phyloP scores from a whole-genome alignment of 2,329 filamentous ascomycete species.

The Botrytis paeoniae region DNA sequence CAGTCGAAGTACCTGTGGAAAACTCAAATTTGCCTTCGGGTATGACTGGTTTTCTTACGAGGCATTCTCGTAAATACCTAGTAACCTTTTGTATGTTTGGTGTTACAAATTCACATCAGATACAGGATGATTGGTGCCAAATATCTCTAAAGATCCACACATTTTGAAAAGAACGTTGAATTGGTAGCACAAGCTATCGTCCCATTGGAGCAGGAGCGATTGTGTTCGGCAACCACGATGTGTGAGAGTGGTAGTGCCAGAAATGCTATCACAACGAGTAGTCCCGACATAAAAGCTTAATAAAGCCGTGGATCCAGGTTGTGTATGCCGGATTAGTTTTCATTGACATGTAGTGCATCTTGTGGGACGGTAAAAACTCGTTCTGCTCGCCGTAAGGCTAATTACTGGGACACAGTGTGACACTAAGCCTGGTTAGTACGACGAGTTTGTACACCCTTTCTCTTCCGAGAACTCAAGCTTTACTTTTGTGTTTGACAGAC shows the following conservation, averaged over 20 bases:
- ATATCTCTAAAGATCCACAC: background rate
- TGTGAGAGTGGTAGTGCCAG: background rate
- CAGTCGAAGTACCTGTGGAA: background rate
- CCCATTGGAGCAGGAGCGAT: background rate
- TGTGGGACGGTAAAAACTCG: background rate
- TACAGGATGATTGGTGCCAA: background rate
- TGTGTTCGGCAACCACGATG: background rate
- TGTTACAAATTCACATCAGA: background rate
- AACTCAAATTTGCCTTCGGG: background rate
- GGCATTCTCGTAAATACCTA: background rate
- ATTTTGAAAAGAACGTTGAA: background rate
- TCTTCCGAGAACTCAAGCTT: background rate
- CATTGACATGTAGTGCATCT: background rate
- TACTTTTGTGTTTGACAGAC: background rate
- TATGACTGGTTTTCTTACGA: background rate
- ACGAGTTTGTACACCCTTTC: background rate
- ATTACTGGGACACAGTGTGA: background rate
- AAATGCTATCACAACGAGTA: background rate
- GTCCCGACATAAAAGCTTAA: background rate
- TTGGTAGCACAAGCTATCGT: background rate
- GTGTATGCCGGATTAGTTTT: background rate
- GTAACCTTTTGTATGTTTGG: background rate
- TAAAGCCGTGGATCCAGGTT: background rate
- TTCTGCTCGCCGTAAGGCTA: background rate
- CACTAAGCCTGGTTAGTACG: background rate